Conservation (phyloP, 495 filamentous ascomycete genomes). For the Penicillium malachiteum region DNA sequence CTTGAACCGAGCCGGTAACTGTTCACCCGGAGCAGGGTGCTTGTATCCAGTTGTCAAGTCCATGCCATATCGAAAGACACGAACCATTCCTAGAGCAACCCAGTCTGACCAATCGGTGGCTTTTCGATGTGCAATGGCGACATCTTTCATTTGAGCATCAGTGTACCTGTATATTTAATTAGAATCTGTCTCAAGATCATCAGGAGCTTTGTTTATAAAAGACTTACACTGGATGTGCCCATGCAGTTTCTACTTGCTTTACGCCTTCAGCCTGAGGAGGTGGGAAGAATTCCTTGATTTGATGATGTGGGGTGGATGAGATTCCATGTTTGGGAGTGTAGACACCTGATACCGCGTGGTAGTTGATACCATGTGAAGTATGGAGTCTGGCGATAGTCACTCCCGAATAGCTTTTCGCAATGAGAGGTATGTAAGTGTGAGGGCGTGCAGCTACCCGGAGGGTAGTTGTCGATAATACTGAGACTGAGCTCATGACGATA, state of each 20-base stretch:
- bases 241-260: constrained; percentile 36
- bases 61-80: constrained; percentile 63
- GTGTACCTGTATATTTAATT: constrained; percentile 47
- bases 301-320: constrained; percentile 34
- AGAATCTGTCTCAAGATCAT: neutral
- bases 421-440: constrained; percentile 27
- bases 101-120: constrained; percentile 66
- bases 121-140: constrained; percentile 66
- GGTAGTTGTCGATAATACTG: constrained; percentile 31
- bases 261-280: constrained; percentile 34
- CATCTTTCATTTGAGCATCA: constrained; percentile 59
- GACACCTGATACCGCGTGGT: constrained; percentile 7
- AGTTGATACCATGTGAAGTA: constrained; percentile 16
- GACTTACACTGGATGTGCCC: constrained; percentile 46
- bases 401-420: constrained; percentile 26
- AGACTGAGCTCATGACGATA: constrained; percentile 10
- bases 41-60: constrained; percentile 71
- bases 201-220: neutral
- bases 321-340: constrained; percentile 33
- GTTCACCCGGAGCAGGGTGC: constrained; percentile 55
- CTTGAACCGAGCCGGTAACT: constrained; percentile 42
- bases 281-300: constrained; percentile 43
- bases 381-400: constrained; percentile 17
- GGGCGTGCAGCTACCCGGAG: constrained; percentile 32
- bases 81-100: constrained; percentile 60